Percentiles rank a stretch among this genome's conserved stretches.
phyloP scores from a whole-genome alignment of 2,329 filamentous ascomycete species.

The Phialophora chinensis region DNA sequence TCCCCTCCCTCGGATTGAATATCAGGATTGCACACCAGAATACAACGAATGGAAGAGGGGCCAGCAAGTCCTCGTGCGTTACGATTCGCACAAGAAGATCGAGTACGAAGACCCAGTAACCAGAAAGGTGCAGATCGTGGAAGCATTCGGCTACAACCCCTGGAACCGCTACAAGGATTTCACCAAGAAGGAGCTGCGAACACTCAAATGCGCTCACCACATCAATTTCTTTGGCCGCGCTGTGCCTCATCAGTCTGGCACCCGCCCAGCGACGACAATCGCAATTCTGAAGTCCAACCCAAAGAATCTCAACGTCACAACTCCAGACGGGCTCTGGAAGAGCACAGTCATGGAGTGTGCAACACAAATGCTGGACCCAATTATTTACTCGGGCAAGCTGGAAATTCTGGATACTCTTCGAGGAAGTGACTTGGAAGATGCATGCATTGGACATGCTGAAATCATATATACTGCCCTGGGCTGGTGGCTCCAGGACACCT shows the following conservation, averaged over 20 bases:
- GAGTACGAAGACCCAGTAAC: not conserved
- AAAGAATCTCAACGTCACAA: slow-evolving; percentile 23
- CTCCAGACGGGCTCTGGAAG: slow-evolving; percentile 18
- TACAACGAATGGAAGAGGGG: not conserved
- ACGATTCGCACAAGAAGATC: not conserved
- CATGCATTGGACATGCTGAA: slow-evolving; percentile 22
- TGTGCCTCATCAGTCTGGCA: slow-evolving; percentile 25
- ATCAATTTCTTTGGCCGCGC: slow-evolving; percentile 28
- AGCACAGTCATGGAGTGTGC: slow-evolving; percentile 19
- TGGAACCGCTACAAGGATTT: not conserved
- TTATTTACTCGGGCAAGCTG: slow-evolving; percentile 23
- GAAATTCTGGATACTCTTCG: slow-evolving; percentile 17
- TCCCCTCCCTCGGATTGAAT: slow-evolving; percentile 3
- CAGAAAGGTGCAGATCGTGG: not conserved
- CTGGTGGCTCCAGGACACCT: slow-evolving; percentile 22
- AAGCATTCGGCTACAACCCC: not conserved
- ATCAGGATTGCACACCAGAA: not conserved
- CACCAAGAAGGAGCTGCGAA: not conserved
- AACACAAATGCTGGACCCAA: slow-evolving; percentile 27
- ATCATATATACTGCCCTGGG: slow-evolving; percentile 25
- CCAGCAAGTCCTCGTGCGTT: not conserved
- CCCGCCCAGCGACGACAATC: slow-evolving; percentile 29
- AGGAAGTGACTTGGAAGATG: slow-evolving; percentile 28
- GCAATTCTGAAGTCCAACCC: slow-evolving; percentile 26
- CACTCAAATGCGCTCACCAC: slow-evolving; percentile 22